These are phyloP conservation scores for Pythium plurisporium DNA, from an alignment of 352 stramenopile genomes.

Conservation along the genomic window DNA sequence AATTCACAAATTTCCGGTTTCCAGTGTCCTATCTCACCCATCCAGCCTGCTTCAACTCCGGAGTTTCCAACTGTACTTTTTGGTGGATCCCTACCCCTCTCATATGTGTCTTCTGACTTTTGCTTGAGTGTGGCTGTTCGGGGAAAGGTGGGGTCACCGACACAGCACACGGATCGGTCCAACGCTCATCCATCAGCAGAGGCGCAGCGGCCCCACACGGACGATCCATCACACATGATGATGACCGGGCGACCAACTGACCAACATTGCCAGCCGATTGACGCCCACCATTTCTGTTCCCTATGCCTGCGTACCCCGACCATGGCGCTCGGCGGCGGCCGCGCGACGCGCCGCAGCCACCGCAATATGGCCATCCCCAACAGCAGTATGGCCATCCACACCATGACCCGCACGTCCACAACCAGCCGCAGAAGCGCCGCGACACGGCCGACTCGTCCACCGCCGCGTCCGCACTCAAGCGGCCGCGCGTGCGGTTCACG, in stretches of 20 bases:
- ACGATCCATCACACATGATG: background rate
- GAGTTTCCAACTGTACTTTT: no score
- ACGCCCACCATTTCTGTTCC: background rate
- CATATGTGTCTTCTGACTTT: background rate
- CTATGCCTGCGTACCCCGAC: background rate
- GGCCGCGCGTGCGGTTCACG: conserved; percentile 50
- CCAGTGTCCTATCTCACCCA: background rate
- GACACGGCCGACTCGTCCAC: background rate
- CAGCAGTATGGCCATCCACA: background rate
- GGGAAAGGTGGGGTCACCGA: background rate
- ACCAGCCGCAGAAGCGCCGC: background rate
- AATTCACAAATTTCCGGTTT: conserved; percentile 8
- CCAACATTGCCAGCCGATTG: background rate
- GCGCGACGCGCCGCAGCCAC: background rate
- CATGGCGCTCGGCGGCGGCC: background rate
- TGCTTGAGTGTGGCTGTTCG: background rate
- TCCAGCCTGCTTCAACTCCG: background rate
- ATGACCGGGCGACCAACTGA: background rate
- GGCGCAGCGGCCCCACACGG: background rate
- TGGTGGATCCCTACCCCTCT: background rate
- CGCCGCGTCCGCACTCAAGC: background rate
- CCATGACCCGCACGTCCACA: background rate
- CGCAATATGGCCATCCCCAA: background rate
- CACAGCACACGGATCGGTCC: background rate
- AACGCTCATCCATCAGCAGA: conserved; percentile 1